phyloP scores from a whole-genome alignment of 768 basidiomycete species.

The Lactarius tabidus region DNA sequence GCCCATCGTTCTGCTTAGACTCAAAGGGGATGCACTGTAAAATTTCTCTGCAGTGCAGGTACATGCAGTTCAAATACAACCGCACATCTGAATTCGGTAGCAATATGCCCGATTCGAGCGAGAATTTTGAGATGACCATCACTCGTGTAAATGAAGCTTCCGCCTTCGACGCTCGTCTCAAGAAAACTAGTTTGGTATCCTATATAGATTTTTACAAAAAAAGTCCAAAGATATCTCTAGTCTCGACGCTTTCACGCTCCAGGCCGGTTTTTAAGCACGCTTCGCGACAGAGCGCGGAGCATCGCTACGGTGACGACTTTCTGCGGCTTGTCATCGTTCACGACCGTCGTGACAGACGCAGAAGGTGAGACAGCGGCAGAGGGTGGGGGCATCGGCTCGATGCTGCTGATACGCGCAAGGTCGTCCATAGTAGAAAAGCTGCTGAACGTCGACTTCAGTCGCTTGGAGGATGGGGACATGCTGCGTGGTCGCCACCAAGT shows the following conservation, averaged over 20 bases:
- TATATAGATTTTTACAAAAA: neutral
- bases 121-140: neutral
- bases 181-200: neutral
- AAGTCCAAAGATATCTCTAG: neutral
- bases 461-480: slow-evolving; percentile 23
- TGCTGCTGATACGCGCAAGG: neutral
- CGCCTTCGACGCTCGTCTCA: neutral
- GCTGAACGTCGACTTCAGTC: slow-evolving; percentile 20
- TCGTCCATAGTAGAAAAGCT: slow-evolving; percentile 15
- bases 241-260: neutral
- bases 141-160: no score
- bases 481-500: neutral
- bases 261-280: slow-evolving; percentile 13
- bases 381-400: slow-evolving; percentile 16
- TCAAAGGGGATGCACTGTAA: neutral
- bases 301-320: slow-evolving; percentile 23
- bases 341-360: slow-evolving; percentile 17
- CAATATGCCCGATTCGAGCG: neutral
- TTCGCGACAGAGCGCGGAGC: slow-evolving; percentile 23
- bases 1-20: neutral
- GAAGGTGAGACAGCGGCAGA: slow-evolving; percentile 20
- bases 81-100: neutral
- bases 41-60: neutral
- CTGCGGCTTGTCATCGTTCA: slow-evolving; percentile 12
- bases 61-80: neutral